Evolutionary conservation across 2,329 filamentous ascomycete genomes (phyloP), one percentile per base, ranked within the genome.

Genomic region (Tolypocladium cylindrosporum): DNA sequence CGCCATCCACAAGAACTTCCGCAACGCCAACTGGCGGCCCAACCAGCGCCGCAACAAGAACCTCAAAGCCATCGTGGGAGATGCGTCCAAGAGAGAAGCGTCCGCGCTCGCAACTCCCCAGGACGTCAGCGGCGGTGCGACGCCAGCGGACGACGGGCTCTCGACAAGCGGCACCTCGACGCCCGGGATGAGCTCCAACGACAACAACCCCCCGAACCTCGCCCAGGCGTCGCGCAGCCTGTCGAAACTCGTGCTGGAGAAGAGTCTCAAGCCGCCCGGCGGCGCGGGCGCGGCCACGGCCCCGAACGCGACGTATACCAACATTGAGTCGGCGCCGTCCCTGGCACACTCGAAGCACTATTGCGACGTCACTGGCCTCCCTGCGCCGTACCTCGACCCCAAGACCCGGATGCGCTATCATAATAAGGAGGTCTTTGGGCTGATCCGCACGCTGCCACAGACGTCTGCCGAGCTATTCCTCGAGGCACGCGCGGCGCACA

Each of bases 11-110:
- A 96, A 95, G 76, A 88, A 86, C 68, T 99, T 97, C 79, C 92
- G 93, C 72, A 96, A 91, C 70, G 79, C 88, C 3, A 77, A 85
- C 71, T 99, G 94, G 94, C 91, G 90, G 69, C 91, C 94, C 19
- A 91, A 93, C 64, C 88, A 92, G 73, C 91, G 94, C 55, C 90
- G 94, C 74, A 99, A 99, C 83, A 99, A 99, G 79, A 97, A 96
- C 74, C 87, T 97, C 74, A 97, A 97, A 75, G 90, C 96, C 66
- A 94, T 99, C 61, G 81, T 99, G 61, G 89, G 91, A 60, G 94
- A 99, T 68, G 90, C 89, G 14, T 85, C 89, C 27, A 88, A 91
- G 65, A 90, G 89, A 69, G 93, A 97, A 77, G 90, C 91, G n/a
- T 96, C 91, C 4, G 81, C 90, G 41, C 80, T 92, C 68, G 90